Base-by-base conservation (phyloP, 495 filamentous ascomycete genomes). In the Neurospora sp. region DNA sequence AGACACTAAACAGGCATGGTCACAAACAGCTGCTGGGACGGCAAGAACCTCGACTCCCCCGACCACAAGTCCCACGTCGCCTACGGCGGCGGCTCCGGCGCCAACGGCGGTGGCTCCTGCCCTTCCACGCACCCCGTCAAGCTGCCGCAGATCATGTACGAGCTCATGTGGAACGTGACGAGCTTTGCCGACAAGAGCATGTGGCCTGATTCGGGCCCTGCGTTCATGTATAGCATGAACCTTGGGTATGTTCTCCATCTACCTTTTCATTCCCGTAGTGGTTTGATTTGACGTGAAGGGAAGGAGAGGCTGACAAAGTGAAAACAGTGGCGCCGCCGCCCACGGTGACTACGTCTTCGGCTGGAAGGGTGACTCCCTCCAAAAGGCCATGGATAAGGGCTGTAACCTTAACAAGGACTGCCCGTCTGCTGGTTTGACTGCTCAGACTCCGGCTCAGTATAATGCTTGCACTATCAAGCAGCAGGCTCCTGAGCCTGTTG, bases 271-370 rank as follows among this genome's bases (percentile, higher is more conserved):
- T 35, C 35, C 35, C 35, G 35, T 35, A 35, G 35, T 35, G 35
- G 35, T 35, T 35, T 35, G 35, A 35, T 35, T 35, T 35, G 35
- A 35, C 35, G 35, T 35, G 35, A 35, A 35, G 35, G 35, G 3
- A 35, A 35, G 35, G 35, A 35, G 4, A 40, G 7, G 48, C 74
- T 73, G 14, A 66, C 18, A 72, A 23, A 37, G 39, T 27, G 4
- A 38, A 23, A 66, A 4, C 14, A 84, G 82, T 73, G 84, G 84
- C 71, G 76, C 84, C n/a, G 84, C 84, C 39, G 84, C 84, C 66
- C 92, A 94, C 81, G 91, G 90, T 72, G 92, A 94, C 83, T 94
- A 93, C 84, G 80, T 94, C 75, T 92, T 92, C 78, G 92, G 92
- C 76, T 95, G 92, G 92, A 86, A 94, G 79, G 83, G 84, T 39